These are phyloP conservation scores for Saccharomycopsis javanensis DNA, from an alignment of 805 yeast species.

Conservation along the genomic window DNA sequence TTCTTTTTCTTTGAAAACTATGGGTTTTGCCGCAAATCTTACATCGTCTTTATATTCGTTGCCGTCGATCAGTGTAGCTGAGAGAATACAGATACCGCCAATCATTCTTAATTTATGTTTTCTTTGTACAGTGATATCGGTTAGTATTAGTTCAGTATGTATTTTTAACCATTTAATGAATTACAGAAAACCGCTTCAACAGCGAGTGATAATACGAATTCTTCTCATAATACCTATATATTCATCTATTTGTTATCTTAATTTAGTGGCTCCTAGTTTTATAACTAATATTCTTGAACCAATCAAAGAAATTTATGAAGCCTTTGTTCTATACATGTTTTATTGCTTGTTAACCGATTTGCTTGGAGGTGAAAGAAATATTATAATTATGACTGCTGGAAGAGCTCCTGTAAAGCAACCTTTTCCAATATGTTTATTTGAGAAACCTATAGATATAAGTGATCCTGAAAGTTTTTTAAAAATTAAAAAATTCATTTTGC, in stretches of 20 bases:
- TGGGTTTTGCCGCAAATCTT: background rate
- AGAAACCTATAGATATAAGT: slow-evolving; percentile 63
- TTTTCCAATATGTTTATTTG: slow-evolving; percentile 40
- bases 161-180: slow-evolving; percentile 50
- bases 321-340: slow-evolving; percentile 90
- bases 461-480: slow-evolving; percentile 72
- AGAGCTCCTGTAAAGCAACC: slow-evolving; percentile 61
- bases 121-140: slow-evolving; percentile 5
- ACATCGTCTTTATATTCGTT: background rate
- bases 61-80: background rate
- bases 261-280: slow-evolving; percentile 36
- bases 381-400: slow-evolving; percentile 62
- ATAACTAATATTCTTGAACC: slow-evolving; percentile 54
- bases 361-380: slow-evolving; percentile 87
- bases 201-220: slow-evolving; percentile 74
- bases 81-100: background rate
- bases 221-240: slow-evolving; percentile 74
- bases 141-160: slow-evolving; percentile 24
- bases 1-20: too few species aligned
- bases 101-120: slow-evolving; percentile 4
- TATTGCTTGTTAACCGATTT: slow-evolving; percentile 72
- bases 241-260: slow-evolving; percentile 57
- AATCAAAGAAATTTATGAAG: slow-evolving; percentile 83
- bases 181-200: slow-evolving; percentile 84
- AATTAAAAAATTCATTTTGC: slow-evolving; percentile 79